Percentiles rank a stretch among this genome's conserved stretches.
Evolutionary conservation across 305 asterid species (phyloP).

Genomic region (Stenogyne calaminthoides): DNA sequence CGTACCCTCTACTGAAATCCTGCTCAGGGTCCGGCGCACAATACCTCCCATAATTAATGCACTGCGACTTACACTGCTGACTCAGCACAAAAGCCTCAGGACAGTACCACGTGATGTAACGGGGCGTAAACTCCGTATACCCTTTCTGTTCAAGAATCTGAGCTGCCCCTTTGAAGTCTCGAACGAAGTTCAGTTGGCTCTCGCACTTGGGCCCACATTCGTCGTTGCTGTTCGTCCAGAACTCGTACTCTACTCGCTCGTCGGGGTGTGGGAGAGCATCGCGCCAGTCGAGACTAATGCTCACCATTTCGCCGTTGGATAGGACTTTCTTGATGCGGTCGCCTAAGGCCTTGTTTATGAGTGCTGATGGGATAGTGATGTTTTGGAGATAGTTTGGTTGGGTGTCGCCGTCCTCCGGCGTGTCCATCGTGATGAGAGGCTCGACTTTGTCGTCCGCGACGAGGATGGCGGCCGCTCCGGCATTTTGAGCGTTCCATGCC

Average conservation of each 20-base stretch:
- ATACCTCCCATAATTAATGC: constrained; percentile 72
- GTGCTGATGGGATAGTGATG: constrained; percentile 84
- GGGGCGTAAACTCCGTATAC: constrained; percentile 81
- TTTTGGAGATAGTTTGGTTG: constrained; percentile 71
- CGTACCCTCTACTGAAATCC: constrained; percentile 76
- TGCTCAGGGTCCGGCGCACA: constrained; percentile 85
- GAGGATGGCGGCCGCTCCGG: constrained; percentile 92
- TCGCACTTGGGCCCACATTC: constrained; percentile 93
- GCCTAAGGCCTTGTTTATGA: constrained; percentile 76
- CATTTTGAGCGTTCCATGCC: constrained; percentile 94
- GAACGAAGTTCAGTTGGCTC: constrained; percentile 69
- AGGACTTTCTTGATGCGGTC: constrained; percentile 63
- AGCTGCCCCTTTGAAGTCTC: constrained; percentile 87
- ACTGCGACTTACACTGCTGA: constrained; percentile 79
- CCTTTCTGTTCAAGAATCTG: constrained; percentile 94
- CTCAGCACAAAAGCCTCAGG: constrained; percentile 70
- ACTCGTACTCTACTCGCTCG: constrained; percentile 94
- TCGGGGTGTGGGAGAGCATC: constrained; percentile 99
- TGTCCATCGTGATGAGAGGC: constrained; percentile 94
- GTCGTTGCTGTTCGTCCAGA: constrained; percentile 97
- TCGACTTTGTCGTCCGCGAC: constrained; percentile 84
- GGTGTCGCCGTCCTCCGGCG: constrained; percentile 70
- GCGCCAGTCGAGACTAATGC: constrained; percentile 87
- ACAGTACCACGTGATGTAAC: constrained; percentile 79
- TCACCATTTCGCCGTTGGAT: constrained; percentile 66